Percentiles rank a stretch among this genome's conserved stretches.
Conservation (phyloP, 208 protist genomes). For the Crithidia expoeki region DNA sequence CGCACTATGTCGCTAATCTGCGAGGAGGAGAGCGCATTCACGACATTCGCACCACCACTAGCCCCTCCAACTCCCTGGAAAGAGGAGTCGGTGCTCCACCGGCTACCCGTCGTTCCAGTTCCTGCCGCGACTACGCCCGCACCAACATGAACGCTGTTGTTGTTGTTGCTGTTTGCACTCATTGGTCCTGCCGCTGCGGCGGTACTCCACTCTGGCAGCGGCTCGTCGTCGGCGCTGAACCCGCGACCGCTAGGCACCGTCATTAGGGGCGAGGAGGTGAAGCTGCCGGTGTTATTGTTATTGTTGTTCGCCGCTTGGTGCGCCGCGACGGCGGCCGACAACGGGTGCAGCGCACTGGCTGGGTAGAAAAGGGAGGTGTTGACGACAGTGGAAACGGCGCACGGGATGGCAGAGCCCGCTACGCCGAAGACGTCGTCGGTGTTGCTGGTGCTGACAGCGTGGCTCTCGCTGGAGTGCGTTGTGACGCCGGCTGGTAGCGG, state of each 20-base stretch:
- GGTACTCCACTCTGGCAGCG: neutral
- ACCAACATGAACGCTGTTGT: neutral
- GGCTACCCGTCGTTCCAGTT: neutral
- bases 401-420: constrained; percentile 20
- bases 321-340: constrained; percentile 19
- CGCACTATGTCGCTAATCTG: constrained; percentile 39
- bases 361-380: constrained; percentile 56
- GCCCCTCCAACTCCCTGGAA: neutral
- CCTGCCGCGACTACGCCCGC: neutral
- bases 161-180: neutral
- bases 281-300: constrained; percentile 16
- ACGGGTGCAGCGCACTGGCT: constrained; percentile 34
- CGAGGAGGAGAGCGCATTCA: constrained; percentile 8
- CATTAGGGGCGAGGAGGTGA: constrained; percentile 13
- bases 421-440: constrained; percentile 3
- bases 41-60: neutral
- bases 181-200: neutral
- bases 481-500: neutral
- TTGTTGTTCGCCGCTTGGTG: constrained; percentile 3
- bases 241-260: neutral
- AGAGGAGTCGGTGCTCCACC: neutral
- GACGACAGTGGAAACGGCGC: constrained; percentile 31
- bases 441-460: neutral
- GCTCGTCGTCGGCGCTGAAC: constrained; percentile 18
- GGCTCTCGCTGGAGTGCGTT: neutral